Evolutionary conservation across 805 yeast species (phyloP).

Genomic region (Wickerhamomyces kurtzmanii): DNA sequence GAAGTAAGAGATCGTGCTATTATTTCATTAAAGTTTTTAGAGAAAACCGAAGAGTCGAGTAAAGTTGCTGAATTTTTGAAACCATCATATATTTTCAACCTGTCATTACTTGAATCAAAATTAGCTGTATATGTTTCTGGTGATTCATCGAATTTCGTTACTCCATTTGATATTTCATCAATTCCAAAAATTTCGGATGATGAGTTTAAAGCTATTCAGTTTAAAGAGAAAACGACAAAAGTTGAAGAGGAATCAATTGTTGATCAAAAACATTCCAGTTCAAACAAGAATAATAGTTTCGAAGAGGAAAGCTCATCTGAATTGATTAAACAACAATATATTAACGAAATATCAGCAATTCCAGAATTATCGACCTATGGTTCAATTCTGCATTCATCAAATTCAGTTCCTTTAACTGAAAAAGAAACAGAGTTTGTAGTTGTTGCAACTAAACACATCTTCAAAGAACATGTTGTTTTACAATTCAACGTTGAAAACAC

Average conservation of each 20-base stretch:
- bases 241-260: slow-evolving; percentile 18
- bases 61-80: slow-evolving; percentile 43
- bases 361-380: slow-evolving; percentile 75
- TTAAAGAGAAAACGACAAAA: slow-evolving; percentile 37
- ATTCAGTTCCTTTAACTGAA: slow-evolving; percentile 67
- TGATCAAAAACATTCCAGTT: too few species aligned
- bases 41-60: slow-evolving; percentile 22
- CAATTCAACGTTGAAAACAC: slow-evolving; percentile 86
- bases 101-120: slow-evolving; percentile 70
- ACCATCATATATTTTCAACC: slow-evolving; percentile 60
- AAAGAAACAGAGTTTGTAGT: slow-evolving; percentile 90
- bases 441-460: slow-evolving; percentile 73
- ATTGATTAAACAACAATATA: slow-evolving; percentile 51
- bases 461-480: slow-evolving; percentile 59
- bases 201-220: slow-evolving; percentile 57
- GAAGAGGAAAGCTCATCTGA: slow-evolving; percentile 17
- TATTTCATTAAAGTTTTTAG: slow-evolving; percentile 62
- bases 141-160: slow-evolving; percentile 25
- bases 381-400: slow-evolving; percentile 60
- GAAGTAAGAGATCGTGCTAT: slow-evolving; percentile 98
- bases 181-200: slow-evolving; percentile 61
- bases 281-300: slow-evolving; percentile 2
- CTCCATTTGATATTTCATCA: slow-evolving; percentile 61
- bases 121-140: slow-evolving; percentile 57
- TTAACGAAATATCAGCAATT: slow-evolving; percentile 58